Evolutionary conservation across 2,329 filamentous ascomycete species (phyloP).

Genomic region (Hypoxylon sp.): DNA sequence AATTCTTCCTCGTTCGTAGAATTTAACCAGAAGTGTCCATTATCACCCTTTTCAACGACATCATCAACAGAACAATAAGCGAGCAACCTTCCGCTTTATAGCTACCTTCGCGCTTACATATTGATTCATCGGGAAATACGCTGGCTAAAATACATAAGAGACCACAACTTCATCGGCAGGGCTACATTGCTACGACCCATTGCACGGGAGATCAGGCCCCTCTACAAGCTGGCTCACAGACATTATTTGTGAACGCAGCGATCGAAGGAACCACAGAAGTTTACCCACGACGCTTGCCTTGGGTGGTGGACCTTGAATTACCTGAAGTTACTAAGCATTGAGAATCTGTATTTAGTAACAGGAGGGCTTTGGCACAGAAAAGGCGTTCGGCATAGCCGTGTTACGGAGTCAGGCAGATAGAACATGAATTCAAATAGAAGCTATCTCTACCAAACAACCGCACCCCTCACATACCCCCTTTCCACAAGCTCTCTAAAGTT

Average conservation of each 20-base stretch:
- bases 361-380: background rate
- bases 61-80: background rate
- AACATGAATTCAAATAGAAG: background rate
- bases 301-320: conserved; percentile 67
- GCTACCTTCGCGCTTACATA: background rate
- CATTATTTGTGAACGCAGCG: conserved; percentile 73
- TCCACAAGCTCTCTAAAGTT: conserved; percentile 45
- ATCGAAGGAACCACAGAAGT: conserved; percentile 62
- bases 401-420: background rate
- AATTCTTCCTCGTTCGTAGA: background rate
- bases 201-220: conserved; percentile 52
- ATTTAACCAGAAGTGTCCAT: background rate
- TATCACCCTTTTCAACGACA: background rate
- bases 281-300: conserved; percentile 63
- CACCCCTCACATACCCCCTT: conserved; percentile 47
- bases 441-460: conserved; percentile 43
- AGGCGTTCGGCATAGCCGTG: too few species aligned
- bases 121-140: conserved; percentile 36
- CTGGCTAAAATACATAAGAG: conserved; percentile 40
- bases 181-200: conserved; percentile 59
- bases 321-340: conserved; percentile 14
- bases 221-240: conserved; percentile 62
- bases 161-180: conserved; percentile 47
- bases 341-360: background rate
- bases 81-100: background rate